A percentile compares a stretch with the other conserved stretches of the same genome.
Evolutionary conservation across 257 asterid genomes (phyloP).

Genomic region (Fraxinus americana): DNA sequence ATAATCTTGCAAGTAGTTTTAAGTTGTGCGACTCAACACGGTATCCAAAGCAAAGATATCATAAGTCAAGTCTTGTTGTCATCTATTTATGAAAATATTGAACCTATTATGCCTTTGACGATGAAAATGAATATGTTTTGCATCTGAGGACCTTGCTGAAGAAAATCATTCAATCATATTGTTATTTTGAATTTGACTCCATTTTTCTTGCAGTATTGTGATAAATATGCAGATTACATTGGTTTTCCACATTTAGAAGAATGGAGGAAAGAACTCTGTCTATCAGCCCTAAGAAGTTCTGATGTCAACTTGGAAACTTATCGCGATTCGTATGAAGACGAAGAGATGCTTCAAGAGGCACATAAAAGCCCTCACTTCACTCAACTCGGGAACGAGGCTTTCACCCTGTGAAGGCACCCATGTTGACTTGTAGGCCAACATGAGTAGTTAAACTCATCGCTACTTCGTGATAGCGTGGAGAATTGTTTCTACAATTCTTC

Average conservation of each 20-base stretch:
- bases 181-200: neutral
- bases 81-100: no score
- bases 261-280: conserved; percentile 75
- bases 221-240: conserved; percentile 60
- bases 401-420: conserved; percentile 17
- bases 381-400: conserved; percentile 36
- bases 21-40: neutral
- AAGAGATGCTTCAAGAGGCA: conserved; percentile 77
- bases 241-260: conserved; percentile 80
- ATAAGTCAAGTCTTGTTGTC: neutral
- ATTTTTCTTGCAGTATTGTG: conserved; percentile 66
- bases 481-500: neutral
- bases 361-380: conserved; percentile 65
- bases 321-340: conserved; percentile 67
- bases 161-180: neutral
- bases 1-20: neutral
- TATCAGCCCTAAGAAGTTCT: conserved; percentile 48
- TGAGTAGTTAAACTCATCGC: conserved; percentile 14
- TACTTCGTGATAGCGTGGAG: conserved; percentile 1
- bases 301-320: conserved; percentile 61
- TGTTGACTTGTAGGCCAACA: conserved; percentile 1
- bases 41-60: neutral
- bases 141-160: no score
- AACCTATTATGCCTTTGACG: neutral
- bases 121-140: no score